Evolutionary conservation across 1,139 yeast genomes (phyloP), one percentile per base, ranked within the genome.

Genomic region (Saccharomyces hybrid): DNA sequence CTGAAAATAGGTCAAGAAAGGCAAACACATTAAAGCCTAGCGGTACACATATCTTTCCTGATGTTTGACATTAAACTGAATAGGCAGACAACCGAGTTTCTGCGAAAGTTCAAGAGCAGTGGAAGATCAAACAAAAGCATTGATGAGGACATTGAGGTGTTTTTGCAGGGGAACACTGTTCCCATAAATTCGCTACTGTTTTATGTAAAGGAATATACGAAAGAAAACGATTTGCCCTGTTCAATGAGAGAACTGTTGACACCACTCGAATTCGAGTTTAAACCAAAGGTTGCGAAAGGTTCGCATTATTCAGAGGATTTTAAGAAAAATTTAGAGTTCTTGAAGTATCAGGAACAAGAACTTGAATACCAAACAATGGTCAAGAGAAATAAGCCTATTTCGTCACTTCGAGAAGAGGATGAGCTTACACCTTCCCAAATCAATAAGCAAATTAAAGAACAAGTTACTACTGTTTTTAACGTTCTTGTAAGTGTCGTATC

Each of bases 401-500:
- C 52, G 32, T 50, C 46, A 28, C 52, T 53, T 38, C 66, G 65
- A 46, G 65, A 66, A 4, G 77, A 74, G 2, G 71, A 67, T 13
- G 60, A 54, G 13, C 53, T 71, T 48, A 70, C 81, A 1, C 81
- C 85, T 2, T 76, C 81, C 0, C 81, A 79, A 61, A 79, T 81
- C 61, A 79, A 82, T 53, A 89, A 88, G 64, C 87, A 88, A 63
- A 71, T 88, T 50, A 85, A 83, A 60, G 87, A 82, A 61, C 95
- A 91, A 64, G 61, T 91, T 31, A 85, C 97, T 0, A 89, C 97
- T 0, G 85, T 93, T 9, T 70, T 89, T 55, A 93, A 93, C 65
- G 79, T 93, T 16, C 63, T 86, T 7, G 73, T 93, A 9, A 87
- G 96, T 55, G 95, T 88, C 1, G 82, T 71, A 0, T 88, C 96